A percentile compares a stretch with the other conserved stretches of the same genome.
phyloP scores from a whole-genome alignment of 1,139 yeast genomes.

The Nakaseomyces delphensis region DNA sequence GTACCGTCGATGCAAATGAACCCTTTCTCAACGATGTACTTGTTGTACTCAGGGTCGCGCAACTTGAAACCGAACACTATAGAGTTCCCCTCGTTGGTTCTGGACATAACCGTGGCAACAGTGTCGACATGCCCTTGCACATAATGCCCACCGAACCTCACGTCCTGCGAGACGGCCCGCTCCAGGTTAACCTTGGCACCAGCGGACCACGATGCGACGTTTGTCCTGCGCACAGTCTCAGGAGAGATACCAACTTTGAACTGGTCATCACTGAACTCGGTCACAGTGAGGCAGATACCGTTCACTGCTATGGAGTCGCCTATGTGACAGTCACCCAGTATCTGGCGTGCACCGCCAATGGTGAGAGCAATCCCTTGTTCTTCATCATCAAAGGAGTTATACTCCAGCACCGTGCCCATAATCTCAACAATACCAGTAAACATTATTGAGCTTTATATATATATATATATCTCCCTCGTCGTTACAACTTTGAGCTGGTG shows the following conservation, averaged over 20 bases:
- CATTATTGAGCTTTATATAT: slow-evolving; percentile 34
- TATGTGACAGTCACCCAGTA: slow-evolving; percentile 70
- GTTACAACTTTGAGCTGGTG: too few species aligned
- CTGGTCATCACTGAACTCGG: slow-evolving; percentile 50
- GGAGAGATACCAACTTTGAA: slow-evolving; percentile 93
- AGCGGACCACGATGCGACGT: slow-evolving; percentile 44
- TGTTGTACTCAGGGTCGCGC: slow-evolving; percentile 50
- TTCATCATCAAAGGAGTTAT: slow-evolving; percentile 41
- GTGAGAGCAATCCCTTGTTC: slow-evolving; percentile 64
- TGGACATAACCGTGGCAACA: slow-evolving; percentile 54
- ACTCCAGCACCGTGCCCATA: slow-evolving; percentile 44
- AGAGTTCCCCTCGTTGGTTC: slow-evolving; percentile 65
- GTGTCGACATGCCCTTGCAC: slow-evolving; percentile 98
- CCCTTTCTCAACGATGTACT: slow-evolving; percentile 87
- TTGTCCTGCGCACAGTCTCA: slow-evolving; percentile 79
- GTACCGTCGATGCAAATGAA: slow-evolving; percentile 90
- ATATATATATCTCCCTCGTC: too few species aligned
- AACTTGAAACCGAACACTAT: slow-evolving; percentile 66
- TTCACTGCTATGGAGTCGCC: slow-evolving; percentile 91
- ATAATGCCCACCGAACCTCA: slow-evolving; percentile 90
- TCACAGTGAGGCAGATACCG: slow-evolving; percentile 90
- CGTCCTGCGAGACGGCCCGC: slow-evolving; percentile 74
- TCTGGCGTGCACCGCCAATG: slow-evolving; percentile 51
- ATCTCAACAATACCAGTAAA: slow-evolving; percentile 91
- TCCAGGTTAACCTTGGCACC: slow-evolving; percentile 77